These are phyloP conservation scores for Colletotrichum neosansevieriae DNA, from an alignment of 2,329 filamentous ascomycete species.

Conservation along the genomic window DNA sequence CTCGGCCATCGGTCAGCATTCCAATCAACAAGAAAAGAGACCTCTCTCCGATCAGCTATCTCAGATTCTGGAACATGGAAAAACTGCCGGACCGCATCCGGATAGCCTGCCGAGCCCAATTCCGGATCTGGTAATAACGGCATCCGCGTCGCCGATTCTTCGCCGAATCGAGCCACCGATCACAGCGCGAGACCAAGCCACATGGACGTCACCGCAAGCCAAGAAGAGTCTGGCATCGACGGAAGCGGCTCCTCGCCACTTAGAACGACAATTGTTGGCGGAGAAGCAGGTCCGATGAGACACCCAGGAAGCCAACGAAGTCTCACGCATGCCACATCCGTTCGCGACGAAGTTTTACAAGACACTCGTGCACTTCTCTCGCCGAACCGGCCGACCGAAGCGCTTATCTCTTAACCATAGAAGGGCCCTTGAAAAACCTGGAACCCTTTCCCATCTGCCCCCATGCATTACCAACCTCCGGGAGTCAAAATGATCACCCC, in stretches of 20 bases:
- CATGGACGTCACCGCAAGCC: neutral
- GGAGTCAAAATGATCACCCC: constrained; percentile 21
- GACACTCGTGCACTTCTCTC: neutral
- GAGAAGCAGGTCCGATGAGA: neutral
- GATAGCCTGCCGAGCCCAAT: neutral
- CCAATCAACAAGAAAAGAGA: neutral
- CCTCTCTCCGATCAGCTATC: no score
- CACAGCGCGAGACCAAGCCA: constrained; percentile 3
- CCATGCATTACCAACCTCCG: neutral
- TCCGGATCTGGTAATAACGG: neutral
- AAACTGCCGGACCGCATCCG: neutral
- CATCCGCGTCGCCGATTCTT: neutral
- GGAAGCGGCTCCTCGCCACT: constrained; percentile 16
- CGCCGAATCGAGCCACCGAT: neutral
- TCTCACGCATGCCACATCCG: neutral
- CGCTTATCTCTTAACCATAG: neutral
- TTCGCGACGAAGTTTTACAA: neutral
- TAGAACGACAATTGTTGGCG: neutral
- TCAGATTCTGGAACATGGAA: neutral
- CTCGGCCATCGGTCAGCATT: neutral
- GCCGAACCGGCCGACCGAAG: neutral
- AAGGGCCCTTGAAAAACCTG: neutral
- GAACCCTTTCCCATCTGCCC: neutral
- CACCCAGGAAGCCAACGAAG: neutral
- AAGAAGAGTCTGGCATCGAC: neutral